A percentile compares a stretch with the other conserved stretches of the same genome.
phyloP scores from a whole-genome alignment of 371 early-diverging fungal species.

The Capillidium heterosporum region DNA sequence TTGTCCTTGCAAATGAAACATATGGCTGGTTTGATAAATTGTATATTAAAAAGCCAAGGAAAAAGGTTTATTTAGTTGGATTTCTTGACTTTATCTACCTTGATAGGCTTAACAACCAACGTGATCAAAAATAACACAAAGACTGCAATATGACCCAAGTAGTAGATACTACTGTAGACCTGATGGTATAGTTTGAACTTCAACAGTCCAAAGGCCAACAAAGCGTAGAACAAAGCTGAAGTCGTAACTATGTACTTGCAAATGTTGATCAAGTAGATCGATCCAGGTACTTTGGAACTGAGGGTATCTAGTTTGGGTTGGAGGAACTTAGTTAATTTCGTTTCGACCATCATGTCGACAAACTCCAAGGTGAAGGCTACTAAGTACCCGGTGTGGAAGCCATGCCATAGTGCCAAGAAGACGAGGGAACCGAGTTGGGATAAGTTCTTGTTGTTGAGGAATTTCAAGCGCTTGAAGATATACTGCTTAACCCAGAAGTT shows the following conservation, averaged over 20 bases:
- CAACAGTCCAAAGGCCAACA: constrained; percentile 10
- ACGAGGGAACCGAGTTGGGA: constrained; percentile 34
- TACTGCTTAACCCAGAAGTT: constrained; percentile 54
- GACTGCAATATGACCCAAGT: constrained; percentile 8
- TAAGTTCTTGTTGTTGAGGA: constrained; percentile 40
- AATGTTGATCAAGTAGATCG: constrained; percentile 1
- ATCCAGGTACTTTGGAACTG: neutral
- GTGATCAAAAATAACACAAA: neutral
- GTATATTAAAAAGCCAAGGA: too few relatives aligned
- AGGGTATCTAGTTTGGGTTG: neutral
- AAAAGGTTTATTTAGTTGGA: too few relatives aligned
- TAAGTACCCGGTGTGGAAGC: constrained; percentile 42
- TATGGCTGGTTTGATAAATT: too few relatives aligned
- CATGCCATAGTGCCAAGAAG: constrained; percentile 60
- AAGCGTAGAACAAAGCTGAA: constrained; percentile 11
- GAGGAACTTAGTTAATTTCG: neutral
- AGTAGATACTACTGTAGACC: constrained; percentile 9
- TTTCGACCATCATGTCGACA: constrained; percentile 22
- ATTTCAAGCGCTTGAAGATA: constrained; percentile 45
- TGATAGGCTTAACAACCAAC: neutral
- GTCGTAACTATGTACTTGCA: constrained; percentile 10
- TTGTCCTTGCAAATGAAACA: too few relatives aligned
- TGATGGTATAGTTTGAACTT: neutral
- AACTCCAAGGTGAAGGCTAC: constrained; percentile 41
- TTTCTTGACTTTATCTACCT: too few relatives aligned